phyloP scores from a whole-genome alignment of 2,329 filamentous ascomycete genomes.

The Botrytis fragariae region DNA sequence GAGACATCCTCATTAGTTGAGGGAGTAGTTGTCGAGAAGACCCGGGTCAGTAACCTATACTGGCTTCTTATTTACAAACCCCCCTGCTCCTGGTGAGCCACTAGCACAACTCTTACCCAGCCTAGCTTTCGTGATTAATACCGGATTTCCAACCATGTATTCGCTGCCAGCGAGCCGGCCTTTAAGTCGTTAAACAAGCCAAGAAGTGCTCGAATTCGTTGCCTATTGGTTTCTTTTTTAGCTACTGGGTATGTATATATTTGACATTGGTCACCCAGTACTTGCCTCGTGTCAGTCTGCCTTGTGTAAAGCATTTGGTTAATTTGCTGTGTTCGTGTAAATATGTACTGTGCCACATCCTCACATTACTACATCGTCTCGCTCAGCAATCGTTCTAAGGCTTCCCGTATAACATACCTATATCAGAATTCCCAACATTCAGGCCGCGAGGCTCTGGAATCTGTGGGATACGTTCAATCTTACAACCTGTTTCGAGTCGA shows the following conservation, averaged over 20 bases:
- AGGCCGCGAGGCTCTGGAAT: not conserved
- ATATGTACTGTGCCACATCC: not conserved
- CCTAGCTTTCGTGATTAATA: not conserved
- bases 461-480: not conserved
- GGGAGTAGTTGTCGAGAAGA: too few species aligned
- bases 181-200: not conserved
- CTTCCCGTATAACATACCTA: not conserved
- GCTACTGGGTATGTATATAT: not conserved
- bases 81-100: not conserved
- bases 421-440: not conserved
- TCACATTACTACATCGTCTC: not conserved
- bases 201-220: not conserved
- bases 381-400: not conserved
- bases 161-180: too few species aligned
- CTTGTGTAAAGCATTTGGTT: not conserved
- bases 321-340: not conserved
- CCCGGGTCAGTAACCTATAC: not conserved
- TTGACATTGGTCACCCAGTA: not conserved
- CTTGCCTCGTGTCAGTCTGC: not conserved
- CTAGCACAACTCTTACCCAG: not conserved
- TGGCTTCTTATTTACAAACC: not conserved
- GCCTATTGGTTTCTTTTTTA: not conserved
- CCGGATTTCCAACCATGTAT: too few species aligned
- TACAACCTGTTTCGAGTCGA: not conserved
- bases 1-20: not conserved